Conservation (phyloP, 192 early-diverging fungal genomes). For the Coemansia sp. region DNA sequence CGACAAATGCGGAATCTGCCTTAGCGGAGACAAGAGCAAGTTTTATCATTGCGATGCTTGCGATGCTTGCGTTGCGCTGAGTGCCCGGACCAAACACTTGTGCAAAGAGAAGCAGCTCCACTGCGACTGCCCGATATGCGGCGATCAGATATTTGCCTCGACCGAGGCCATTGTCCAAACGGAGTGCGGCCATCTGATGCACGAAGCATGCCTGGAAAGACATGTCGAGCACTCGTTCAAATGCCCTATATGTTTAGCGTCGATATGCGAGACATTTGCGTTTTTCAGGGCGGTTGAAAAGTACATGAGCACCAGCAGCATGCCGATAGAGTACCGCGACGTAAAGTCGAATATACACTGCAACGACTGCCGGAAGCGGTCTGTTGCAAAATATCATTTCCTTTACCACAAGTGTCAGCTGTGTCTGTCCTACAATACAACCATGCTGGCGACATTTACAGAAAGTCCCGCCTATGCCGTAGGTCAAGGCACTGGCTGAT, state of each 20-base stretch:
- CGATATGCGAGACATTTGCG: conserved; percentile 75
- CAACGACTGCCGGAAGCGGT: conserved; percentile 92
- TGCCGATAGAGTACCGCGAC: conserved; percentile 88
- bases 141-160: conserved; percentile 91
- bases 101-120: conserved; percentile 92
- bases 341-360: conserved; percentile 75
- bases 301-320: conserved; percentile 72
- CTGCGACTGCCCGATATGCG: conserved; percentile 94
- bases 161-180: conserved; percentile 62
- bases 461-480: not conserved
- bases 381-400: conserved; percentile 86
- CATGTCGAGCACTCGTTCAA: conserved; percentile 90
- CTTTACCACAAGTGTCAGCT: conserved; percentile 89
- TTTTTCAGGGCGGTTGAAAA: conserved; percentile 83
- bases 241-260: conserved; percentile 92
- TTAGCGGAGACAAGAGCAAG: conserved; percentile 74
- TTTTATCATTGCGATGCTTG: conserved; percentile 93
- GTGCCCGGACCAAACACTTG: conserved; percentile 70
- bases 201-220: conserved; percentile 77
- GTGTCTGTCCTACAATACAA: conserved; percentile 91
- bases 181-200: conserved; percentile 87
- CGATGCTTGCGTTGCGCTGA: conserved; percentile 83
- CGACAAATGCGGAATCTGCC: conserved; percentile 88
- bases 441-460: conserved; percentile 21
- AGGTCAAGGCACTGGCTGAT: not conserved